Conservation (phyloP, 2,329 filamentous ascomycete genomes). For the Fusarium verrucosum region DNA sequence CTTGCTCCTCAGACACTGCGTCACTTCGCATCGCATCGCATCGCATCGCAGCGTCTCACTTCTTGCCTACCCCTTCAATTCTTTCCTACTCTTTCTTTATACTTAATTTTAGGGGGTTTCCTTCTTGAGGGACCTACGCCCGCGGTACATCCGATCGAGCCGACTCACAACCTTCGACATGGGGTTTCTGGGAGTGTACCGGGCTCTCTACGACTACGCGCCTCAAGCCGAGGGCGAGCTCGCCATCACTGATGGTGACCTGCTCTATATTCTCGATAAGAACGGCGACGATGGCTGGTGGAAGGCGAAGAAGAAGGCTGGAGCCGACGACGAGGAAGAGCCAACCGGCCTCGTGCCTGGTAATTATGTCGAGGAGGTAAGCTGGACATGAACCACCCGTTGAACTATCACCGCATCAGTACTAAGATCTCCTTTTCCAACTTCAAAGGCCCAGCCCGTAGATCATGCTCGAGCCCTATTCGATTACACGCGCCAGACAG, state of each 20-base stretch:
- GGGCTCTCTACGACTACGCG: slow-evolving; percentile 90
- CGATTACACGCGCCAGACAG: slow-evolving; percentile 96
- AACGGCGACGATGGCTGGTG: slow-evolving; percentile 85
- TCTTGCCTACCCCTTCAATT: not conserved
- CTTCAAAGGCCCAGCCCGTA: slow-evolving; percentile 64
- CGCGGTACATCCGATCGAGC: slow-evolving; percentile 35
- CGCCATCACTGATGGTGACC: slow-evolving; percentile 82
- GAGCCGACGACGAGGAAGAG: slow-evolving; percentile 85
- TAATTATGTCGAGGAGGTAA: slow-evolving; percentile 93
- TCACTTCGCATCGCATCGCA: slow-evolving; percentile 41
- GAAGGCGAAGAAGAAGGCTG: slow-evolving; percentile 93
- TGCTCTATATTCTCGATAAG: slow-evolving; percentile 90
- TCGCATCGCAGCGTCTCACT: slow-evolving; percentile 30
- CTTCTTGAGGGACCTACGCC: slow-evolving; percentile 29
- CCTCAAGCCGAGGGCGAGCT: slow-evolving; percentile 89
- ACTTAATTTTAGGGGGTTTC: slow-evolving; percentile 11
- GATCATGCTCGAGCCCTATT: slow-evolving; percentile 90
- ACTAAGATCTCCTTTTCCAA: slow-evolving; percentile 3
- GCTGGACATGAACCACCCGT: not conserved
- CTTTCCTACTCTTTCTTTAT: slow-evolving; percentile 1
- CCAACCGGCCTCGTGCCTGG: slow-evolving; percentile 89
- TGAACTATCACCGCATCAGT: not conserved
- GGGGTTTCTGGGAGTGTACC: slow-evolving; percentile 93
- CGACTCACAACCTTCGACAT: slow-evolving; percentile 59
- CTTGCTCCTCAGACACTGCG: slow-evolving; percentile 45